Evolutionary conservation across 331 rosid species (phyloP).

Genomic region (Quercus tomentella): DNA sequence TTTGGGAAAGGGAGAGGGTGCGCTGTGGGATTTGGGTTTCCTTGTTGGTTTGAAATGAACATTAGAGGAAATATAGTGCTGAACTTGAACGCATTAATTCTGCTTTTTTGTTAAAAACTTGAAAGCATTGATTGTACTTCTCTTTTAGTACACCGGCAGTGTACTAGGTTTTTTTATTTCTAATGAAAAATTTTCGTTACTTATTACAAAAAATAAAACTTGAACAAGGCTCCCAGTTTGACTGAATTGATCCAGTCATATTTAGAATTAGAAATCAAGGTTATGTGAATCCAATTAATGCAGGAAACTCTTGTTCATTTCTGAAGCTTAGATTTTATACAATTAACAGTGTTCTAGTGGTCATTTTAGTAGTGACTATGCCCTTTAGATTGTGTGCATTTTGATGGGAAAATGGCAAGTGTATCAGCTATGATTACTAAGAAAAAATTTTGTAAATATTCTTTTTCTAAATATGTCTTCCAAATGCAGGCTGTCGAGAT

Average conservation of each 20-base stretch:
- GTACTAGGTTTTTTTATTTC: no score
- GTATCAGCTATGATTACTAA: not conserved
- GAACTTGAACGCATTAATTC: not conserved
- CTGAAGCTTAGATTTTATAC: not conserved
- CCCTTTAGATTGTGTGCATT: not conserved
- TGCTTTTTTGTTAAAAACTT: not conserved
- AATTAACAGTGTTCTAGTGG: not conserved
- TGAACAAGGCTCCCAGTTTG: not conserved
- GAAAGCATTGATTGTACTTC: no score
- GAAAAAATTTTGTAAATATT: not conserved
- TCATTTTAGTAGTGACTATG: not conserved
- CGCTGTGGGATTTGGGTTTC: not conserved
- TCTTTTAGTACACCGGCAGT: no score
- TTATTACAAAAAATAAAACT: not conserved
- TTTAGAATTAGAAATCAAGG: not conserved
- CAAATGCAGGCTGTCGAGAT: constrained; percentile 71
- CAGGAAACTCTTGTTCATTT: not conserved
- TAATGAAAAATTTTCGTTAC: no score
- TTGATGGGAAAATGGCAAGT: constrained; percentile 2
- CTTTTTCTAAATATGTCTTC: constrained; percentile 16
- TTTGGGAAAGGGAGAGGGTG: not conserved
- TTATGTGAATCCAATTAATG: not conserved
- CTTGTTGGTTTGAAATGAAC: not conserved
- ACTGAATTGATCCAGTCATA: not conserved
- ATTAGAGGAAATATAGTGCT: not conserved